Percentiles rank a stretch among this genome's conserved stretches.
These are phyloP conservation scores for Aspergillus brunneoviolaceus DNA, from an alignment of 2,329 filamentous ascomycete species.

Conservation along the genomic window DNA sequence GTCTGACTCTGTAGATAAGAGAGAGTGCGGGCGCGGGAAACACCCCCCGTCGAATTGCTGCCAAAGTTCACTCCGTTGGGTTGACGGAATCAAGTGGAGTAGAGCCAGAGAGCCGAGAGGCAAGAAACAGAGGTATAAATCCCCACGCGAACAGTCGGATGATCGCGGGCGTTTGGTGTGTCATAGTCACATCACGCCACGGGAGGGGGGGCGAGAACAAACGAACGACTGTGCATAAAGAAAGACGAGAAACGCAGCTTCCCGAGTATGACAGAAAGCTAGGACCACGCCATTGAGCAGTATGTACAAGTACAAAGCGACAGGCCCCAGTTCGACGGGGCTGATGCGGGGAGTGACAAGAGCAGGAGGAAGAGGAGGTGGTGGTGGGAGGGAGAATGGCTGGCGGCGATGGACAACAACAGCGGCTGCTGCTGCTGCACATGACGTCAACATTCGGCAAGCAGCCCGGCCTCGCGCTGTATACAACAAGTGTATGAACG, in stretches of 20 bases:
- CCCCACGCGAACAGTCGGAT: not conserved
- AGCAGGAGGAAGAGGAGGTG: not conserved
- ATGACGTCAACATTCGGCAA: constrained; percentile 7
- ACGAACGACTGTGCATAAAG: not conserved
- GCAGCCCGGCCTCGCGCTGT: not conserved
- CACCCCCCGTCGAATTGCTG: not conserved
- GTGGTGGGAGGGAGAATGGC: not conserved
- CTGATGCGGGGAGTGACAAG: not conserved
- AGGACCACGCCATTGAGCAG: not conserved
- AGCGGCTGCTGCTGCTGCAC: not conserved
- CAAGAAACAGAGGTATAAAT: not conserved
- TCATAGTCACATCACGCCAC: constrained; percentile 18
- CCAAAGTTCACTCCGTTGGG: not conserved
- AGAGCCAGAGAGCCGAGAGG: not conserved
- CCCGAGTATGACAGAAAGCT: not conserved
- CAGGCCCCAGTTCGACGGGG: not conserved
- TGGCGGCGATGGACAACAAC: too few relatives aligned
- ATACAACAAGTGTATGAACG: not conserved
- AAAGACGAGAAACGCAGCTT: not conserved
- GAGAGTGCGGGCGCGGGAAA: not conserved
- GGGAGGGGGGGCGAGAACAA: not conserved
- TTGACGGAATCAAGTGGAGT: not conserved
- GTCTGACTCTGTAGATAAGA: not conserved
- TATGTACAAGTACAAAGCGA: not conserved
- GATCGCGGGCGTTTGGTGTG: constrained; percentile 2